A percentile compares a stretch with the other conserved stretches of the same genome.
phyloP scores from a whole-genome alignment of 1,139 yeast genomes.

The Scheffersomyces quercinus region DNA sequence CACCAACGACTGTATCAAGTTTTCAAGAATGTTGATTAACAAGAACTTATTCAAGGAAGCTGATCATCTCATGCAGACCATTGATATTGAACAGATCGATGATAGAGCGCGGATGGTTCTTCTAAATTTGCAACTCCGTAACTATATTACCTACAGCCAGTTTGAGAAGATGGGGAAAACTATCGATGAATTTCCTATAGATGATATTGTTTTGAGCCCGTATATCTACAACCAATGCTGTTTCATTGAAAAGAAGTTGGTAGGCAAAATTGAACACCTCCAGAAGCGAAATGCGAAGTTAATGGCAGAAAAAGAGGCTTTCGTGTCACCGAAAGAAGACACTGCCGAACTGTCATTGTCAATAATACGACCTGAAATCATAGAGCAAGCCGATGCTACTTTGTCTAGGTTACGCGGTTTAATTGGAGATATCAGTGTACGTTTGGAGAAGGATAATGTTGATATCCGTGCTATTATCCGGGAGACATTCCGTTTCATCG shows the following conservation, averaged over 20 bases:
- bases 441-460: slow-evolving; percentile 30
- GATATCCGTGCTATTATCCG: slow-evolving; percentile 22
- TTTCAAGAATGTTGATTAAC: slow-evolving; percentile 34
- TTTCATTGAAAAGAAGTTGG: slow-evolving; percentile 27
- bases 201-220: slow-evolving; percentile 33
- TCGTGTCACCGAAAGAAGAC: background rate
- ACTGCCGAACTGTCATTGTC: background rate
- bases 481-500: slow-evolving; percentile 25
- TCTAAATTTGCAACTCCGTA: slow-evolving; percentile 25
- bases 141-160: slow-evolving; percentile 18
- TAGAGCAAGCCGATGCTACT: slow-evolving; percentile 8
- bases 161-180: slow-evolving; percentile 18
- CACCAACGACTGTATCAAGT: slow-evolving; percentile 29
- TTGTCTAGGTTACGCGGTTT: slow-evolving; percentile 26
- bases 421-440: slow-evolving; percentile 33
- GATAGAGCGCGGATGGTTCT: slow-evolving; percentile 27
- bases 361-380: background rate
- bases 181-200: slow-evolving; percentile 32
- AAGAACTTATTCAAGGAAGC: slow-evolving; percentile 27
- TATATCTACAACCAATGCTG: slow-evolving; percentile 35
- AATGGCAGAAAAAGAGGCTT: background rate
- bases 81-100: slow-evolving; percentile 23
- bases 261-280: slow-evolving; percentile 11
- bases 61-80: slow-evolving; percentile 20
- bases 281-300: slow-evolving; percentile 4